These are phyloP conservation scores for Salix exigua DNA, from an alignment of 345 rosid species.

Conservation along the genomic window DNA sequence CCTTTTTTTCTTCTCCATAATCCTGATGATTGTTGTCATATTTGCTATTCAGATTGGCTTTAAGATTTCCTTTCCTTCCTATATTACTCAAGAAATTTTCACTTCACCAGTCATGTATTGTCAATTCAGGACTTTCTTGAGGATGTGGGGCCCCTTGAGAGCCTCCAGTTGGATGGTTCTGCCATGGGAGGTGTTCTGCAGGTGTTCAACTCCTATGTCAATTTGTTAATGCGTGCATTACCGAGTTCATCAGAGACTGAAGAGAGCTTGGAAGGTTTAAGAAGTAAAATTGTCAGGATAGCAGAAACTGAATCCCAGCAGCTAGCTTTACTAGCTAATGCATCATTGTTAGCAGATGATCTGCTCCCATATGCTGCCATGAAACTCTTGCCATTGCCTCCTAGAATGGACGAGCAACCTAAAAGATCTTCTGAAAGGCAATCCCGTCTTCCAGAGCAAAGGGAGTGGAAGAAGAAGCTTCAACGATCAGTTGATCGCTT, in stretches of 20 bases:
- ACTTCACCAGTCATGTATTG: not conserved
- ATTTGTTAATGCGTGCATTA: constrained; percentile 69
- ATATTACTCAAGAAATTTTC: not conserved
- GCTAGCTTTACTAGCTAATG: constrained; percentile 76
- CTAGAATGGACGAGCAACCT: constrained; percentile 42
- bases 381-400: constrained; percentile 51
- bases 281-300: constrained; percentile 56
- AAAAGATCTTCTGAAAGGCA: constrained; percentile 60
- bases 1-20: not conserved
- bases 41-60: not conserved
- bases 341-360: constrained; percentile 79
- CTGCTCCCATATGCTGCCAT: constrained; percentile 75
- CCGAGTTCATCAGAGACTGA: constrained; percentile 73
- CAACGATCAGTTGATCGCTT: constrained; percentile 70
- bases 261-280: constrained; percentile 52
- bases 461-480: constrained; percentile 83
- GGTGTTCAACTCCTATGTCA: constrained; percentile 62
- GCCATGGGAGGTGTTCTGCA: constrained; percentile 28
- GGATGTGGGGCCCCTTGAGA: constrained; percentile 24
- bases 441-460: constrained; percentile 66
- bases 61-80: not conserved
- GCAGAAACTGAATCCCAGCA: constrained; percentile 86
- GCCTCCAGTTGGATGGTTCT: constrained; percentile 63
- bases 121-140: constrained; percentile 64
- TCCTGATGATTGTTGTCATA: not conserved